Conservation (phyloP, 75 land plant genomes). For the Ceratopteris richardii region DNA sequence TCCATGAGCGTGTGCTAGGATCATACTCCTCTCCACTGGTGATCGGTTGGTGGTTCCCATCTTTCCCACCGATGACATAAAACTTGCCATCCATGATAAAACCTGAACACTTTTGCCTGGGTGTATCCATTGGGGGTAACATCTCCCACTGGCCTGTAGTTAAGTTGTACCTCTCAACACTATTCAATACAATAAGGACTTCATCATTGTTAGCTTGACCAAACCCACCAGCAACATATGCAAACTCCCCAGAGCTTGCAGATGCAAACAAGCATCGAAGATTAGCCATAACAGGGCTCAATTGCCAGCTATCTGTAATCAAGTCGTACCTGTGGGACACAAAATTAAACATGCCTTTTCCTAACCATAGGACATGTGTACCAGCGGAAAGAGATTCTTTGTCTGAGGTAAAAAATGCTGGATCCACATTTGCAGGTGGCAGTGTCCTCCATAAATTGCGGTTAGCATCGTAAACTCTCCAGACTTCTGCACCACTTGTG, state of each 20-base stretch:
- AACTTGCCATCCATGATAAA: conserved; percentile 67
- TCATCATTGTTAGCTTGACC: conserved; percentile 6
- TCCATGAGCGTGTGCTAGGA: conserved; percentile 40
- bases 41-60: conserved; percentile 22
- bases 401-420: conserved; percentile 44
- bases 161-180: conserved; percentile 68
- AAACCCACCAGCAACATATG: conserved; percentile 69
- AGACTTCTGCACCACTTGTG: conserved; percentile 31
- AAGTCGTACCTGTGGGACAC: conserved; percentile 45
- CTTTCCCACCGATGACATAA: conserved; percentile 59
- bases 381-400: conserved; percentile 73
- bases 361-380: conserved; percentile 65
- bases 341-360: conserved; percentile 35
- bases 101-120: conserved; percentile 44
- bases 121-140: conserved; percentile 46
- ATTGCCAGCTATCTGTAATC: conserved; percentile 44
- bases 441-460: conserved; percentile 43
- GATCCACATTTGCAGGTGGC: conserved; percentile 38
- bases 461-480: conserved; percentile 66
- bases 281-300: conserved; percentile 40
- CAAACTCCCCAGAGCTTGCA: conserved; percentile 54
- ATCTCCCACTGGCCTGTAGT: conserved; percentile 34
- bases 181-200: conserved; percentile 22
- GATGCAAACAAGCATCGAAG: conserved; percentile 76
- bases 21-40: conserved; percentile 55